Conservation (phyloP, 768 basidiomycete species). For the Agaricus bisporus region DNA sequence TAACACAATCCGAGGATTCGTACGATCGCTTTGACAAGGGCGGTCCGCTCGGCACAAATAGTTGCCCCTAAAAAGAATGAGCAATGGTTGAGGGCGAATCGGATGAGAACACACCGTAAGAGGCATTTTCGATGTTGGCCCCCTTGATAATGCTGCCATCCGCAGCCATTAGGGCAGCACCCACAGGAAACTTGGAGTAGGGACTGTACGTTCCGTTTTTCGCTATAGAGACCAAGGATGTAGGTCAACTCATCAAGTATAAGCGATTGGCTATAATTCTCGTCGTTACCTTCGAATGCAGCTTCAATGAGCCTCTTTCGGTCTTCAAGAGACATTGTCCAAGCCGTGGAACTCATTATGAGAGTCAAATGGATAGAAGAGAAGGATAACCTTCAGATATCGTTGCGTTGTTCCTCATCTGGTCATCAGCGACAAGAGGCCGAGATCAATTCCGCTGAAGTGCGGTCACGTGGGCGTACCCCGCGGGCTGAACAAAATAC, state of each 20-base stretch:
- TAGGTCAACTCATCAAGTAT: background rate
- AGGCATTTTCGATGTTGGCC: conserved; percentile 92
- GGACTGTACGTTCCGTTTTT: conserved; percentile 71
- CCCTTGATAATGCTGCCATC: conserved; percentile 76
- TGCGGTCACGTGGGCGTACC: conserved; percentile 23
- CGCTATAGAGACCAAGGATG: conserved; percentile 30
- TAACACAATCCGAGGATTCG: conserved; percentile 23
- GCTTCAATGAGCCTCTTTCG: conserved; percentile 45
- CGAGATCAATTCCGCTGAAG: background rate
- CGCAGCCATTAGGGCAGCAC: conserved; percentile 72
- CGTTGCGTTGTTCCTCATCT: no score
- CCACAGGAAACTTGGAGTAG: conserved; percentile 92
- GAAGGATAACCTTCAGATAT: conserved; percentile 9
- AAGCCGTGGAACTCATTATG: conserved; percentile 3
- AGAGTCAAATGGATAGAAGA: background rate
- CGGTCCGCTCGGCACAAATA: conserved; percentile 94
- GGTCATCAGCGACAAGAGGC: background rate
- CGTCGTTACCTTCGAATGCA: conserved; percentile 54
- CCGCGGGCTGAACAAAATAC: conserved; percentile 35
- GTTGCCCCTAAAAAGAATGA: conserved; percentile 53
- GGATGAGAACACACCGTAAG: conserved; percentile 59
- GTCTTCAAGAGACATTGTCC: conserved; percentile 33
- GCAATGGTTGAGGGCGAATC: background rate
- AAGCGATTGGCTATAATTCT: no score
- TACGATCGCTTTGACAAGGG: conserved; percentile 90